phyloP scores from a whole-genome alignment of 2,329 filamentous ascomycete genomes.

The Pseudopithomyces maydicus region DNA sequence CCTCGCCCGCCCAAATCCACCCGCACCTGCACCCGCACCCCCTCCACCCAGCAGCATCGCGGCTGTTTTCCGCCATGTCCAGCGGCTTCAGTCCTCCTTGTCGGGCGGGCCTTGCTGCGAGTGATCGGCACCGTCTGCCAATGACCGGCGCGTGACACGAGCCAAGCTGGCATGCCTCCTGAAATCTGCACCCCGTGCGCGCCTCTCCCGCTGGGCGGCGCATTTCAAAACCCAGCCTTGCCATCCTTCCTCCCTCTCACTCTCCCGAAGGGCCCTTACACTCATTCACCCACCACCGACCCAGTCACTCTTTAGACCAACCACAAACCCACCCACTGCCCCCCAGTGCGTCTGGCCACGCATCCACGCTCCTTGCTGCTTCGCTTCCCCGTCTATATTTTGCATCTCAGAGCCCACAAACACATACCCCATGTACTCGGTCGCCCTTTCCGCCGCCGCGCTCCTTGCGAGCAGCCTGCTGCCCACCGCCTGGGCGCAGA shows the following conservation, averaged over 20 bases:
- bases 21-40: not conserved
- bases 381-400: slow-evolving; percentile 13
- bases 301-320: slow-evolving; percentile 29
- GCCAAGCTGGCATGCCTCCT: slow-evolving; percentile 21
- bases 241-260: slow-evolving; percentile 20
- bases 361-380: slow-evolving; percentile 36
- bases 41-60: not conserved
- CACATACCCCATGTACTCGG: slow-evolving; percentile 30
- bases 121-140: slow-evolving; percentile 2
- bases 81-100: no score
- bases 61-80: not conserved
- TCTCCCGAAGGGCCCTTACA: slow-evolving; percentile 23
- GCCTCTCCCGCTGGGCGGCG: slow-evolving; percentile 6
- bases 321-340: not conserved
- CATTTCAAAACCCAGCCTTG: slow-evolving; percentile 21
- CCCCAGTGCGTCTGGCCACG: slow-evolving; percentile 43
- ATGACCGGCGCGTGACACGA: slow-evolving; percentile 1
- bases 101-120: no score
- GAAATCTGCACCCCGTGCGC: slow-evolving; percentile 29
- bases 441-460: slow-evolving; percentile 42
- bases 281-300: slow-evolving; percentile 29
- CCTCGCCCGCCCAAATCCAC: not conserved
- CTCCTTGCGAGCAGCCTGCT: slow-evolving; percentile 40
- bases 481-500: slow-evolving; percentile 69
- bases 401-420: slow-evolving; percentile 10